These are phyloP conservation scores for Candida bentonensis DNA, from an alignment of 805 yeast genomes.

Conservation along the genomic window DNA sequence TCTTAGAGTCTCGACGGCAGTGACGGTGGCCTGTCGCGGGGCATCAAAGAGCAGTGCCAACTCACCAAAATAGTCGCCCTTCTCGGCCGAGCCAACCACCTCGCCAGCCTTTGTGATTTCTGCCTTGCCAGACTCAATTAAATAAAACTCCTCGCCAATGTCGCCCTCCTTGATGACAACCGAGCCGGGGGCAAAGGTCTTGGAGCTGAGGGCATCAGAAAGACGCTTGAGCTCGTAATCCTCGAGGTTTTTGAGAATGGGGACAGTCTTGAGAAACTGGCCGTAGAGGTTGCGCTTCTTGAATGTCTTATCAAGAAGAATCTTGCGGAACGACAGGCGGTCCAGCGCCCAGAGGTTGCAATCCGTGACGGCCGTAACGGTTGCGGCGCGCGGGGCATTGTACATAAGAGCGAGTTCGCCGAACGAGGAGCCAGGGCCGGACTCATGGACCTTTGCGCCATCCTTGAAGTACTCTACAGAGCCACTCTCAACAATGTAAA, in stretches of 20 bases:
- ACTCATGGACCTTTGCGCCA: constrained; percentile 51
- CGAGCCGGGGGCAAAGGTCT: constrained; percentile 54
- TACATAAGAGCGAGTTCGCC: constrained; percentile 97
- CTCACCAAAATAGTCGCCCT: constrained; percentile 95
- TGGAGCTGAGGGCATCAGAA: constrained; percentile 87
- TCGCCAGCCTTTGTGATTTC: constrained; percentile 49
- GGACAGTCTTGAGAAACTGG: constrained; percentile 73
- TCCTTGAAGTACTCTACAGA: constrained; percentile 68
- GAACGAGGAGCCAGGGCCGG: constrained; percentile 81
- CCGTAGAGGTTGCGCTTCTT: constrained; percentile 86
- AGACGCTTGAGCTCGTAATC: constrained; percentile 76
- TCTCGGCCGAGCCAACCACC: constrained; percentile 40
- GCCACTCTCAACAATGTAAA: constrained; percentile 78
- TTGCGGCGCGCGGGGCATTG: constrained; percentile 95
- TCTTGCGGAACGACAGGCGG: constrained; percentile 82
- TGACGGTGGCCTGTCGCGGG: constrained; percentile 90
- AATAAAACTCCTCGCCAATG: constrained; percentile 57
- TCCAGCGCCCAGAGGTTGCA: constrained; percentile 85
- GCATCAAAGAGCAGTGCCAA: constrained; percentile 80
- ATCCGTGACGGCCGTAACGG: constrained; percentile 62
- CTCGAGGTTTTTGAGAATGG: constrained; percentile 59
- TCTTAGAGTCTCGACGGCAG: constrained; percentile 57
- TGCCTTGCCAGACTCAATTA: constrained; percentile 73
- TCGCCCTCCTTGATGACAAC: constrained; percentile 80
- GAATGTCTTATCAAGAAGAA: constrained; percentile 78